phyloP scores from a whole-genome alignment of 495 filamentous ascomycete species.

The Echria macrotheca region DNA sequence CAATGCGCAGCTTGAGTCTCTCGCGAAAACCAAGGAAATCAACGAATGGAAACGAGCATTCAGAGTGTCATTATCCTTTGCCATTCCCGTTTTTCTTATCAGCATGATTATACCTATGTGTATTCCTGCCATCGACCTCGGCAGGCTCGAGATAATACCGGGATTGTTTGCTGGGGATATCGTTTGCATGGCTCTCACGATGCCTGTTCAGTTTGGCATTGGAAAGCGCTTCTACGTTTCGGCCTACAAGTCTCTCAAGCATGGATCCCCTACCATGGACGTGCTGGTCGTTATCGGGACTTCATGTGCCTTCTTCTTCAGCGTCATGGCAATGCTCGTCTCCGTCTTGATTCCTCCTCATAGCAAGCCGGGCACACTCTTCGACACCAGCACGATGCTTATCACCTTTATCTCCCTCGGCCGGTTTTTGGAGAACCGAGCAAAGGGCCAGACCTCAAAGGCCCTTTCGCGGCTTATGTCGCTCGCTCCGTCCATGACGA shows the following conservation, averaged over 20 bases:
- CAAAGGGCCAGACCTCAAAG: constrained; percentile 94
- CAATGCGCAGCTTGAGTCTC: constrained; percentile 91
- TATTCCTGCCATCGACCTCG: constrained; percentile 66
- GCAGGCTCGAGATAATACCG: constrained; percentile 54
- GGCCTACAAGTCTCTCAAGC: constrained; percentile 84
- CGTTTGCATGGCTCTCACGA: constrained; percentile 72
- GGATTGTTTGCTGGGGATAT: constrained; percentile 87
- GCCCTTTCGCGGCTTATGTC: constrained; percentile 95
- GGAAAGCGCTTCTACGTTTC: constrained; percentile 87
- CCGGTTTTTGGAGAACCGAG: constrained; percentile 87
- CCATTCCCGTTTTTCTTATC: constrained; percentile 85
- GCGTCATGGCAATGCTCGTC: constrained; percentile 79
- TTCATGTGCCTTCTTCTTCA: constrained; percentile 97
- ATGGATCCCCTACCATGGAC: constrained; percentile 94
- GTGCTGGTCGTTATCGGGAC: constrained; percentile 92
- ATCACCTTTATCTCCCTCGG: constrained; percentile 94
- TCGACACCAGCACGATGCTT: constrained; percentile 97
- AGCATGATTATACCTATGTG: constrained; percentile 88
- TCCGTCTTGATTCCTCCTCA: constrained; percentile 67
- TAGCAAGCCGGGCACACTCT: constrained; percentile 74
- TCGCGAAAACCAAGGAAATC: constrained; percentile 94
- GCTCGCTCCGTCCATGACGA: constrained; percentile 91
- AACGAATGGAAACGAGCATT: constrained; percentile 85
- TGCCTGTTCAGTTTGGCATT: constrained; percentile 95
- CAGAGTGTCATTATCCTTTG: constrained; percentile 67